Percentiles rank a stretch among this genome's conserved stretches.
Conservation (phyloP, 179 eudicot species). For the Nepenthes alata region DNA sequence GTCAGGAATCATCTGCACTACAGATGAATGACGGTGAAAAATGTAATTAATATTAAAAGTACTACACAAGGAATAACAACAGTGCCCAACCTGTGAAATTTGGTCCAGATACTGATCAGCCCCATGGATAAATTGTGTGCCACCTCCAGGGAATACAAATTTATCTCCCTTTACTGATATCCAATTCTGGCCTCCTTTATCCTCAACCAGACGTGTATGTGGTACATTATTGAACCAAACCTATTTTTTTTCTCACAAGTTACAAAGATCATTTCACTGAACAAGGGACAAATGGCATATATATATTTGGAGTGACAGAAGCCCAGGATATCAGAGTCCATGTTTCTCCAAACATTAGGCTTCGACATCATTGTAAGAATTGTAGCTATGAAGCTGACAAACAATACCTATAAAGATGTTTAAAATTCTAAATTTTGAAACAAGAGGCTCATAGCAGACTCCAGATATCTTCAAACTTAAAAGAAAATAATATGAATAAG, state of each 20-base stretch:
- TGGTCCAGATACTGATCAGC: constrained; percentile 53
- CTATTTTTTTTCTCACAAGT: constrained; percentile 13
- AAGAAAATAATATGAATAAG: too few relatives aligned
- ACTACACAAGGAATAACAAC: neutral
- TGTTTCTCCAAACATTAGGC: too few relatives aligned
- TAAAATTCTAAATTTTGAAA: too few relatives aligned
- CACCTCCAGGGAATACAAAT: constrained; percentile 41
- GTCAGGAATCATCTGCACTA: constrained; percentile 50
- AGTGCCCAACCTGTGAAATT: constrained; percentile 37
- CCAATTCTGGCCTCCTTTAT: constrained; percentile 48
- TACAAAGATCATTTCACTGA: neutral
- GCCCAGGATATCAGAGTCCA: too few relatives aligned
- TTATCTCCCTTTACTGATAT: constrained; percentile 36
- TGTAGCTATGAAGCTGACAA: too few relatives aligned
- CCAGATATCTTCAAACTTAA: too few relatives aligned
- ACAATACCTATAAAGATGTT: too few relatives aligned
- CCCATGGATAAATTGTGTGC: constrained; percentile 45
- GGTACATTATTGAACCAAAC: constrained; percentile 57
- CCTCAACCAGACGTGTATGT: constrained; percentile 38
- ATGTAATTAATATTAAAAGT: constrained; percentile 1
- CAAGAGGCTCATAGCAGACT: too few relatives aligned
- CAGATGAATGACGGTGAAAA: constrained; percentile 7
- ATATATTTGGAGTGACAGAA: too few relatives aligned
- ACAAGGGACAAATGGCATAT: too few relatives aligned
- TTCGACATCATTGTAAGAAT: too few relatives aligned